Evolutionary conservation across 768 basidiomycete genomes (phyloP).

Genomic region (Termitomyces sp.): DNA sequence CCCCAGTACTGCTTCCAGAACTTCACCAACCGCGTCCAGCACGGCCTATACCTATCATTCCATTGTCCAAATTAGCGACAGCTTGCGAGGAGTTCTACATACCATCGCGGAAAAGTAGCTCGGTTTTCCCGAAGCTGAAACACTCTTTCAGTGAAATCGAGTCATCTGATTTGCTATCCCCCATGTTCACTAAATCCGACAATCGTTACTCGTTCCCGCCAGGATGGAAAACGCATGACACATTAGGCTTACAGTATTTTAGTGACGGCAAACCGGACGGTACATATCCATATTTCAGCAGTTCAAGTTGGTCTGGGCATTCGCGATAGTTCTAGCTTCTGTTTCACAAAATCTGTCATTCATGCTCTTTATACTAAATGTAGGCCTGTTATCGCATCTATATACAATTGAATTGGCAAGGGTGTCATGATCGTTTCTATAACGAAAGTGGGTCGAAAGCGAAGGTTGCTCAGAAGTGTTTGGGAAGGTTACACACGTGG

Average conservation of each 20-base stretch:
- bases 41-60: conserved; percentile 41
- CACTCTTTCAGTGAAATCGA: neutral
- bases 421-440: neutral
- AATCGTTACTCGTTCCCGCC: conserved; percentile 7
- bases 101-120: neutral
- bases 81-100: conserved; percentile 28
- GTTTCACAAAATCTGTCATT: conserved; percentile 2
- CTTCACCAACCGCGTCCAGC: conserved; percentile 45
- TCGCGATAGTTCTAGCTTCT: neutral
- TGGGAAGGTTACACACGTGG: neutral
- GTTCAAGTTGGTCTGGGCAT: conserved; percentile 4
- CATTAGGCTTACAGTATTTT: neutral
- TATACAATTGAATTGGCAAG: neutral
- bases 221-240: neutral
- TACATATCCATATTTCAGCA: neutral
- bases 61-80: conserved; percentile 37
- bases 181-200: conserved; percentile 16
- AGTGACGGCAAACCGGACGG: neutral
- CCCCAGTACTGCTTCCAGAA: conserved; percentile 19
- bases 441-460: neutral
- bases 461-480: neutral
- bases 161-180: conserved; percentile 12
- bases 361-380: neutral
- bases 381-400: neutral
- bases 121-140: neutral